Evolutionary conservation across 2,329 filamentous ascomycete genomes (phyloP).

Genomic region (Cladophialophora yegresii): DNA sequence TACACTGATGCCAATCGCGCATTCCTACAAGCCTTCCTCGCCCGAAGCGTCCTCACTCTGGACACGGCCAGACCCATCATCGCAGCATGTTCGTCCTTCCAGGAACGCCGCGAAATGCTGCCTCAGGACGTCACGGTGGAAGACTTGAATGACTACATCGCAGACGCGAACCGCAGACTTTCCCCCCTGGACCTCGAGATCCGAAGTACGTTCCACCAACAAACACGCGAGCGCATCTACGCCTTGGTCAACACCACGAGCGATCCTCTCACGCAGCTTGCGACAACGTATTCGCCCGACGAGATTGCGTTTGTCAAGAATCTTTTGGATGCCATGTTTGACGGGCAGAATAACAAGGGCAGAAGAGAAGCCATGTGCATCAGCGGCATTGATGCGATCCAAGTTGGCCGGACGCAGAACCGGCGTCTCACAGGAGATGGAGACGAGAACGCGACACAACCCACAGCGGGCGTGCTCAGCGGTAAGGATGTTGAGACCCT

Average conservation of each 20-base stretch:
- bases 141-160: constrained; percentile 69
- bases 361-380: constrained; percentile 83
- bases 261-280: constrained; percentile 81
- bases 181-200: constrained; percentile 87
- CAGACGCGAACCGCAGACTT: constrained; percentile 69
- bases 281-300: constrained; percentile 75
- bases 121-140: constrained; percentile 67
- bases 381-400: constrained; percentile 74
- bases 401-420: constrained; percentile 57
- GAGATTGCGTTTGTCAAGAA: constrained; percentile 90
- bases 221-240: constrained; percentile 67
- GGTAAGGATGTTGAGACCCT: constrained; percentile 75
- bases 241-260: constrained; percentile 86
- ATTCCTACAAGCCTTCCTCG: constrained; percentile 86
- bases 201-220: constrained; percentile 70
- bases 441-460: constrained; percentile 41
- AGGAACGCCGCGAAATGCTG: constrained; percentile 53
- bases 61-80: constrained; percentile 72
- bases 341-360: constrained; percentile 72
- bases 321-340: constrained; percentile 87
- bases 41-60: constrained; percentile 74
- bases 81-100: constrained; percentile 70
- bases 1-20: constrained; percentile 75
- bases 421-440: constrained; percentile 40
- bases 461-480: constrained; percentile 57